Evolutionary conservation across 148 eudicot species (phyloP).

Genomic region (Rhododendron simsii): DNA sequence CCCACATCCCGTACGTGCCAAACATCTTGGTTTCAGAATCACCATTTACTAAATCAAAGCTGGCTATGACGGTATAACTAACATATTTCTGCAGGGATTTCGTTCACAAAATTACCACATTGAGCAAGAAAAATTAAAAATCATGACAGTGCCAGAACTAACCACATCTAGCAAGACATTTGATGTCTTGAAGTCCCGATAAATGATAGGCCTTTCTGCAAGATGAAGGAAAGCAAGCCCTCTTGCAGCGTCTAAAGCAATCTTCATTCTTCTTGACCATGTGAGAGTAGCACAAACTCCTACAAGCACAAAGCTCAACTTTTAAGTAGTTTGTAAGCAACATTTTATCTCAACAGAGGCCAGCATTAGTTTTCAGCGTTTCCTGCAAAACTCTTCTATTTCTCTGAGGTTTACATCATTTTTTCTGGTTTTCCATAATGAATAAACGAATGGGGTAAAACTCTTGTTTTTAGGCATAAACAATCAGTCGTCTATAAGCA

Average conservation of each 20-base stretch:
- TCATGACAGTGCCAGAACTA: conserved; percentile 17
- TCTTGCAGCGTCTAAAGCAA: conserved; percentile 80
- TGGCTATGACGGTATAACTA: neutral
- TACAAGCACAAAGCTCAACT: conserved; percentile 18
- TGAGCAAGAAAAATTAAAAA: neutral
- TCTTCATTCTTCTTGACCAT: conserved; percentile 74
- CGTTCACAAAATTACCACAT: too few relatives aligned
- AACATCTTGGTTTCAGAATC: too few relatives aligned
- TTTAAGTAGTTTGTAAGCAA: neutral
- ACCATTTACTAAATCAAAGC: neutral
- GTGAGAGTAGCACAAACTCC: conserved; percentile 67
- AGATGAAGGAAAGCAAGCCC: conserved; percentile 83
- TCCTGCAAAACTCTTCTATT: neutral
- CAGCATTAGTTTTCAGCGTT: neutral
- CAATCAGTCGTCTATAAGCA: too few relatives aligned
- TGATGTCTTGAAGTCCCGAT: conserved; percentile 84
- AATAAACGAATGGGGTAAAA: too few relatives aligned
- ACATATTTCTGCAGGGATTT: neutral
- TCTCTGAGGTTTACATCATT: neutral
- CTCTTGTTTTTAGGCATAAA: neutral
- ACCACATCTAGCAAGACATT: conserved; percentile 79
- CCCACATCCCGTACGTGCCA: neutral
- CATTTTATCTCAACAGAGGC: neutral
- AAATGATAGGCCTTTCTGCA: conserved; percentile 64
- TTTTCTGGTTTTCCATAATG: neutral